phyloP scores from a whole-genome alignment of 441 rosid genomes.

The Adansonia gregorii region DNA sequence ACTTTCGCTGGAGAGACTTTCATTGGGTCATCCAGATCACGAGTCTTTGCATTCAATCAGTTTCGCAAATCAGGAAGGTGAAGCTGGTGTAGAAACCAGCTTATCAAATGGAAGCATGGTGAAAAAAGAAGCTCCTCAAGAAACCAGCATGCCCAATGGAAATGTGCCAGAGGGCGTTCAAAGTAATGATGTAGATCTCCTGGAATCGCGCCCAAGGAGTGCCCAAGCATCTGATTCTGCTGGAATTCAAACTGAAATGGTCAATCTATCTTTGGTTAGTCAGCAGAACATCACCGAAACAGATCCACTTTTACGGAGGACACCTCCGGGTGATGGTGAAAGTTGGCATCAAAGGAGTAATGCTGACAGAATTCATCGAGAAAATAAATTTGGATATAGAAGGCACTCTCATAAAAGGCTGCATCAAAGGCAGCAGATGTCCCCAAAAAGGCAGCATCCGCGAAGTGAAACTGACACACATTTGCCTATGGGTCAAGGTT shows the following conservation, averaged over 20 bases:
- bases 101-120: conserved; percentile 36
- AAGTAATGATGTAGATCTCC: conserved; percentile 35
- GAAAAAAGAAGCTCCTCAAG: conserved; percentile 39
- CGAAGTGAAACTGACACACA: conserved; percentile 35
- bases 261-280: conserved; percentile 39
- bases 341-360: conserved; percentile 45
- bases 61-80: conserved; percentile 25
- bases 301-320: conserved; percentile 28
- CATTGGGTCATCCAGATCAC: conserved; percentile 38
- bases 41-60: conserved; percentile 31
- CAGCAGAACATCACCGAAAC: conserved; percentile 30
- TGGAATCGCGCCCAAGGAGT: conserved; percentile 35
- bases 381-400: conserved; percentile 46
- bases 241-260: conserved; percentile 36
- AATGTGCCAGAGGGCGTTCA: conserved; percentile 36
- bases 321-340: conserved; percentile 33
- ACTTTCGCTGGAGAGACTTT: conserved; percentile 45
- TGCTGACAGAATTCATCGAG: conserved; percentile 44
- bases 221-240: conserved; percentile 48
- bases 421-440: conserved; percentile 40
- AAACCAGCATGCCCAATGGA: conserved; percentile 36
- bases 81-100: conserved; percentile 33
- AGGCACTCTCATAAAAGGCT: conserved; percentile 51
- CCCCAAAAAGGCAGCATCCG: conserved; percentile 33
- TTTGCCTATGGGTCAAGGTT: conserved; percentile 33